Conservation (phyloP, 2,329 filamentous ascomycete genomes). For the Emericellopsis atlantica region DNA sequence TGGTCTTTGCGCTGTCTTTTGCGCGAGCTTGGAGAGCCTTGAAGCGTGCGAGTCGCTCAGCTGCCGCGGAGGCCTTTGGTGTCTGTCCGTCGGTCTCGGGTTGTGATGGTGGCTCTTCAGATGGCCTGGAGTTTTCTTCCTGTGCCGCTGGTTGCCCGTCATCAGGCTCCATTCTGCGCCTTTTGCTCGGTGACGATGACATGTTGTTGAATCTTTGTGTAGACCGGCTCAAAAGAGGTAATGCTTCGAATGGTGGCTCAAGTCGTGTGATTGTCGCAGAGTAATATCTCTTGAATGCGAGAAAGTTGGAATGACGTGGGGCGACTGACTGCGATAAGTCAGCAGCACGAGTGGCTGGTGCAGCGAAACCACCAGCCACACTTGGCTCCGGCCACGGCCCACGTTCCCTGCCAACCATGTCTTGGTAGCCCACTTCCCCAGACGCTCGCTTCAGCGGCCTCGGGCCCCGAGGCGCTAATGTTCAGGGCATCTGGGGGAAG, state of each 20-base stretch:
- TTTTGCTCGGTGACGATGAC: neutral
- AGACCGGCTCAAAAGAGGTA: neutral
- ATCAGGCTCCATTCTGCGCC: neutral
- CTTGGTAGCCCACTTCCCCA: constrained; percentile 2
- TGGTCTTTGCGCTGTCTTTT: constrained; percentile 58
- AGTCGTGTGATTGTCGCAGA: too few species aligned
- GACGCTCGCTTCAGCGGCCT: neutral
- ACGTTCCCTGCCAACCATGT: neutral
- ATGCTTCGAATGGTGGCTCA: neutral
- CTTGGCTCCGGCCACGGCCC: neutral
- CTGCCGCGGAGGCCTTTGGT: constrained; percentile 29
- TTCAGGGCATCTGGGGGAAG: neutral
- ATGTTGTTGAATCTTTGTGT: neutral
- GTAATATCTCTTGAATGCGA: neutral
- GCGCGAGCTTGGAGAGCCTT: constrained; percentile 76
- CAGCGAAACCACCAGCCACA: neutral
- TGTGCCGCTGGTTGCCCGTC: too few species aligned
- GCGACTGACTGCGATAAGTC: neutral
- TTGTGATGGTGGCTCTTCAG: neutral
- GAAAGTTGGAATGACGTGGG: neutral
- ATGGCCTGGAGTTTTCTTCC: neutral
- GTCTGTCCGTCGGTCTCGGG: constrained; percentile 1
- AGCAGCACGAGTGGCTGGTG: neutral
- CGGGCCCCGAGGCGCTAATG: constrained; percentile 1
- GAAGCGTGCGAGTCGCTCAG: constrained; percentile 69